These are phyloP conservation scores for Claviceps arundinis DNA, from an alignment of 2,329 filamentous ascomycete species.

Conservation along the genomic window DNA sequence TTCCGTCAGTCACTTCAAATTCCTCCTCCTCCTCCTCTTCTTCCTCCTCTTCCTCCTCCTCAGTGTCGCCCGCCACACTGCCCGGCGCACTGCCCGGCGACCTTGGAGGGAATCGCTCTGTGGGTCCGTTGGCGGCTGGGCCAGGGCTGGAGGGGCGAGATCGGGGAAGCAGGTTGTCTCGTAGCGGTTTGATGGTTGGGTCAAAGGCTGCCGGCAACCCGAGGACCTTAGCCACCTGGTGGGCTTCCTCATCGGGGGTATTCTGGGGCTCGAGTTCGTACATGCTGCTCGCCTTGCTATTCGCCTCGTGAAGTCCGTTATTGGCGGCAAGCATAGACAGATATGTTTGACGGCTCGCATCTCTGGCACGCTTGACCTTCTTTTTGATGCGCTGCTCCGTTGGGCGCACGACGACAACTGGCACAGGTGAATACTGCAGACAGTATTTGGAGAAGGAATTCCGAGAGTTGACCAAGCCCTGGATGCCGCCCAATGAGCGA, in stretches of 20 bases:
- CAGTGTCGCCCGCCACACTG: conserved; percentile 27
- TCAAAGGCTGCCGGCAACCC: conserved; percentile 50
- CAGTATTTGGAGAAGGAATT: conserved; percentile 93
- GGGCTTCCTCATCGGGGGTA: conserved; percentile 49
- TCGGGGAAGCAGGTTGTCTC: conserved; percentile 15
- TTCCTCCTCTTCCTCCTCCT: conserved; percentile 20
- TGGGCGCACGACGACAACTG: conserved; percentile 82
- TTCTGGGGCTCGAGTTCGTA: conserved; percentile 43
- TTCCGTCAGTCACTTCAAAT: conserved; percentile 32
- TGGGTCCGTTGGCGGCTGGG: conserved; percentile 7
- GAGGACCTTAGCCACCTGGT: conserved; percentile 49
- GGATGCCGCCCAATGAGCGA: conserved; percentile 70
- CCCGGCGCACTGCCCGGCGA: conserved; percentile 20
- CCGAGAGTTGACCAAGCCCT: conserved; percentile 62
- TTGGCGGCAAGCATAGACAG: conserved; percentile 59
- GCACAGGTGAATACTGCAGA: conserved; percentile 82
- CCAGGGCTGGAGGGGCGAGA: conserved; percentile 10
- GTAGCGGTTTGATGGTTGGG: conserved; percentile 46
- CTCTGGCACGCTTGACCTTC: conserved; percentile 69
- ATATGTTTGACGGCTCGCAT: conserved; percentile 65
- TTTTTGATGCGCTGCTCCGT: conserved; percentile 81
- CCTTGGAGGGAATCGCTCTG: conserved; percentile 13
- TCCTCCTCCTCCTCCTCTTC: conserved; percentile 23
- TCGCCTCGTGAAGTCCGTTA: conserved; percentile 42
- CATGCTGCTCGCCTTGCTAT: conserved; percentile 37